Conservation (phyloP, 2,329 filamentous ascomycete genomes). For the Penicillium sp. region DNA sequence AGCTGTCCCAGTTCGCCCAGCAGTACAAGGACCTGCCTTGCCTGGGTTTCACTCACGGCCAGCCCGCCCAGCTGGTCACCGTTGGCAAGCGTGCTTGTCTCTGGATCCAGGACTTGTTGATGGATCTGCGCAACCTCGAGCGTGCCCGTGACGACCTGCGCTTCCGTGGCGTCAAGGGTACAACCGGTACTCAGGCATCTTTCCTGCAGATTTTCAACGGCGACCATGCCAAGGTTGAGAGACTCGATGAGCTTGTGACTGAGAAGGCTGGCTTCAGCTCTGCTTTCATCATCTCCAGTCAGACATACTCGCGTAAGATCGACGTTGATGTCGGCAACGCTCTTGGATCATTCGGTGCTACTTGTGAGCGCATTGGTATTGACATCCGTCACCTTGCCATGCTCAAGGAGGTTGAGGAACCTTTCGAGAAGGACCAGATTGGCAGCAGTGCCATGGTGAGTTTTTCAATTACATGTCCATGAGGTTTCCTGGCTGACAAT, state of each 20-base stretch:
- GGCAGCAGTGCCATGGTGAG: slow-evolving; percentile 58
- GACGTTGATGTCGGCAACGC: slow-evolving; percentile 78
- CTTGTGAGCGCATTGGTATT: slow-evolving; percentile 67
- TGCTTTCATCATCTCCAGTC: slow-evolving; percentile 63
- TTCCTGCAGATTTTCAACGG: slow-evolving; percentile 67
- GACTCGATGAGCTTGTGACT: slow-evolving; percentile 60
- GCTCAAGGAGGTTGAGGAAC: slow-evolving; percentile 82
- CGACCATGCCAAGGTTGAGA: slow-evolving; percentile 58
- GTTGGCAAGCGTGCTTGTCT: slow-evolving; percentile 64
- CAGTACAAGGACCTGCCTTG: slow-evolving; percentile 69
- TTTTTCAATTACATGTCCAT: neutral
- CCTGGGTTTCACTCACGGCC: slow-evolving; percentile 71
- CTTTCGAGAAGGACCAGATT: slow-evolving; percentile 75
- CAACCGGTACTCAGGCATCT: slow-evolving; percentile 73
- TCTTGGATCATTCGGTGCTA: slow-evolving; percentile 73
- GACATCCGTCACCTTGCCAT: slow-evolving; percentile 71
- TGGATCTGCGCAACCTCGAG: slow-evolving; percentile 73
- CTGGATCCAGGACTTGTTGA: slow-evolving; percentile 71
- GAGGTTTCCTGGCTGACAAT: slow-evolving; percentile 28
- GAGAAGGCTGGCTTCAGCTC: slow-evolving; percentile 62
- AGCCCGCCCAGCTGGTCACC: slow-evolving; percentile 57
- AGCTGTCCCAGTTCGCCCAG: slow-evolving; percentile 67
- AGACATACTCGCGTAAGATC: slow-evolving; percentile 77
- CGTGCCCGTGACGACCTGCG: slow-evolving; percentile 62
- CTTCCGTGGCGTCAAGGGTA: slow-evolving; percentile 72